Percentiles rank a stretch among this genome's conserved stretches.
Conservation (phyloP, 176 grass and related monocot species). For the Bothriochloa decipiens region DNA sequence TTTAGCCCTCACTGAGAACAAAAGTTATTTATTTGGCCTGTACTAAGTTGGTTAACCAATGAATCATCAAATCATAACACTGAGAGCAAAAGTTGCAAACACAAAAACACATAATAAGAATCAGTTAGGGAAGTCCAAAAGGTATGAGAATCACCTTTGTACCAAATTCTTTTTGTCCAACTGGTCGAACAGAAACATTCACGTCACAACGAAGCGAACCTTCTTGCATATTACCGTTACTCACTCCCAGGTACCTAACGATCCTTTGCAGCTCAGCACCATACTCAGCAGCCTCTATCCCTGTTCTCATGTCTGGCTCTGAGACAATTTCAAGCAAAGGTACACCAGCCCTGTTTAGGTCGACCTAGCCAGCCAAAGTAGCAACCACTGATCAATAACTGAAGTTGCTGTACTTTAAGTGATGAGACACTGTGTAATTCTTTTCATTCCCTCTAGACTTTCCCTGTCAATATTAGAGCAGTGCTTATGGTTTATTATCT, state of each 20-base stretch:
- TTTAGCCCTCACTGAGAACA: neutral
- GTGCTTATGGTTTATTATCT: constrained; percentile 6
- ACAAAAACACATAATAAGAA: neutral
- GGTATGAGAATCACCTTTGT: constrained; percentile 67
- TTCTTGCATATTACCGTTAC: constrained; percentile 99
- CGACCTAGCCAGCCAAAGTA: constrained; percentile 61
- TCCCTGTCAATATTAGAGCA: constrained; percentile 15
- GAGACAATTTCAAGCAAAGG: constrained; percentile 96
- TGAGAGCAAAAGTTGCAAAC: constrained; percentile 1
- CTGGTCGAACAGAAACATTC: constrained; percentile 79
- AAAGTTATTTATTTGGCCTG: neutral
- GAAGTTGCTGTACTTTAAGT: neutral
- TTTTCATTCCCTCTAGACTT: constrained; percentile 17
- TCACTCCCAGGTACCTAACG: constrained; percentile 85
- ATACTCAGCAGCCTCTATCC: constrained; percentile 86
- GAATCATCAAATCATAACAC: constrained; percentile 3
- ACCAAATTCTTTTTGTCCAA: constrained; percentile 81
- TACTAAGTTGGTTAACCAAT: constrained; percentile 18
- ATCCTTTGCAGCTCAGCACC: constrained; percentile 82
- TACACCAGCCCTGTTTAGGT: constrained; percentile 88
- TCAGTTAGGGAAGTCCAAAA: constrained; percentile 6
- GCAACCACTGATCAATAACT: constrained; percentile 23
- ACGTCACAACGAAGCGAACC: constrained; percentile 97
- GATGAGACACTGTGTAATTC: neutral
- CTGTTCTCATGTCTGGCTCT: constrained; percentile 83